Conservation (phyloP, 2,329 filamentous ascomycete genomes). For the Penicillium freii region DNA sequence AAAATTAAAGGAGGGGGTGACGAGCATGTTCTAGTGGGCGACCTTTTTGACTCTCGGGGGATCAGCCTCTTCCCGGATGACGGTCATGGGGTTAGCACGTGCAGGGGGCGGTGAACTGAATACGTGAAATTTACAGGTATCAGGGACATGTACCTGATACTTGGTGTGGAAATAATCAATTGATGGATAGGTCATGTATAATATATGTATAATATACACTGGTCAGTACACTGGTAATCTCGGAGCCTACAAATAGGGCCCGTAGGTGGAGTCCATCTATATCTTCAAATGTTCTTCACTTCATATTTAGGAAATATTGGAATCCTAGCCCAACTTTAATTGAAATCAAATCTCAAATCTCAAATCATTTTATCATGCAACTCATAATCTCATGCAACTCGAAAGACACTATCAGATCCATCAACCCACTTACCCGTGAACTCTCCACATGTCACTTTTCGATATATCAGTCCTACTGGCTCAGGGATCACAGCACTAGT, state of each 20-base stretch:
- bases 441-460: slow-evolving; percentile 15
- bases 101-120: slow-evolving; percentile 16
- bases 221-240: neutral
- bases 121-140: neutral
- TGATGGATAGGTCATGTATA: neutral
- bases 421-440: slow-evolving; percentile 15
- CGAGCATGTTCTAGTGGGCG: neutral
- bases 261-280: no score
- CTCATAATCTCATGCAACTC: neutral
- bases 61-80: slow-evolving; percentile 10
- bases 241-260: neutral
- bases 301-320: no score
- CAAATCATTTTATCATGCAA: no score
- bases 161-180: fast-evolving
- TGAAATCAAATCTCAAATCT: neutral
- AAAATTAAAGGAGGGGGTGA: neutral
- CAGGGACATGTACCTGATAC: neutral
- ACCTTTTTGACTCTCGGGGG: slow-evolving; percentile 4
- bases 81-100: slow-evolving; percentile 10
- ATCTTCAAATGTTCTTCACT: no score
- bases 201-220: neutral
- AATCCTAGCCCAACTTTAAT: neutral
- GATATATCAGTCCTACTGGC: slow-evolving; percentile 18
- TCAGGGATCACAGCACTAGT: neutral
- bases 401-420: slow-evolving; percentile 12